Evolutionary conservation across 345 rosid genomes (phyloP).

Genomic region (Kandelia obovata): DNA sequence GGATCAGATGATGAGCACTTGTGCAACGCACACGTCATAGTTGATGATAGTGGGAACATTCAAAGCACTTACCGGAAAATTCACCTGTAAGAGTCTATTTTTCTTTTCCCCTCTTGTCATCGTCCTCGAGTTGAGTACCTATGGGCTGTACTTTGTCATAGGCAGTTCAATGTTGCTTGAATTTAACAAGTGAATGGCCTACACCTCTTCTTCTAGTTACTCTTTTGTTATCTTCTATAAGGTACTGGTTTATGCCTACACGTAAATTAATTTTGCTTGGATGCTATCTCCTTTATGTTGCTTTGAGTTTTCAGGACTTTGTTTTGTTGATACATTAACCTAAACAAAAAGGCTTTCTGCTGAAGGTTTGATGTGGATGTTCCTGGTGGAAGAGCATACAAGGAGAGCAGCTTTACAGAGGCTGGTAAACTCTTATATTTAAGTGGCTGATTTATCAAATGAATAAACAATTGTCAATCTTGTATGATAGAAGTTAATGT

Average conservation of each 20-base stretch:
- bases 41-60: conserved; percentile 70
- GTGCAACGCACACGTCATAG: conserved; percentile 78
- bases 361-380: conserved; percentile 91
- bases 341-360: conserved; percentile 7
- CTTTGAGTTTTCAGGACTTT: conserved; percentile 3
- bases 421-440: conserved; percentile 46
- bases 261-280: neutral
- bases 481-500: neutral
- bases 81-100: conserved; percentile 51
- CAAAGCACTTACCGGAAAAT: conserved; percentile 66
- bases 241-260: neutral
- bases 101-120: neutral
- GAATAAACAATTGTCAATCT: neutral
- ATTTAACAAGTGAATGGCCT: neutral
- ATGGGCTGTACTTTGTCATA: neutral
- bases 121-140: neutral
- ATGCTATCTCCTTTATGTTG: neutral
- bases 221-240: no score
- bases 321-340: neutral
- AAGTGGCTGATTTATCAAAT: neutral
- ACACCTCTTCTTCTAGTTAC: no score
- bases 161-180: neutral
- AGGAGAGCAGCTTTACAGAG: conserved; percentile 86
- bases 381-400: conserved; percentile 81
- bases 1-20: conserved; percentile 64